Percentiles rank a stretch among this genome's conserved stretches.
phyloP scores from a whole-genome alignment of 1,139 yeast genomes.

The Sugiyamaella neomexicana region DNA sequence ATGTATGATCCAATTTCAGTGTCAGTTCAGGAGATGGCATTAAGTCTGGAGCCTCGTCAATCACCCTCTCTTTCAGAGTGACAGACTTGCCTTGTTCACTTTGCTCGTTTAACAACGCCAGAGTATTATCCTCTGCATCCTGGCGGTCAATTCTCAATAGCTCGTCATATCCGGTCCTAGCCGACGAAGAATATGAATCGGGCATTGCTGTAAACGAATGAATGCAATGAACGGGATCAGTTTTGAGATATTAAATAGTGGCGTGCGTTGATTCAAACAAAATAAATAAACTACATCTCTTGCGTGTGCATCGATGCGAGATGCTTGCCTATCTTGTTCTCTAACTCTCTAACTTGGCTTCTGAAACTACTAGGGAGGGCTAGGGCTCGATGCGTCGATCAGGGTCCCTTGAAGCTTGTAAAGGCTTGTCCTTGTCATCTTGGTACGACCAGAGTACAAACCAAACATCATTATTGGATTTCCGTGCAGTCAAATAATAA shows the following conservation, averaged over 20 bases:
- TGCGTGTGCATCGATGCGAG: no score
- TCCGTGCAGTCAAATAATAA: neutral
- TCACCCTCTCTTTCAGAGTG: conserved; percentile 6
- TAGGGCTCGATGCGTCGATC: no score
- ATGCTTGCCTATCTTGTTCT: no score
- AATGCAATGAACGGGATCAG: neutral
- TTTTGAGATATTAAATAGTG: no score
- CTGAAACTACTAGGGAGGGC: no score
- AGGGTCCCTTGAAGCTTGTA: no score
- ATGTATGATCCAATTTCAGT: neutral
- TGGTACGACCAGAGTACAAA: no score
- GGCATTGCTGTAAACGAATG: conserved; percentile 3
- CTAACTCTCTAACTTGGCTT: no score
- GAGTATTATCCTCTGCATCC: conserved; percentile 11
- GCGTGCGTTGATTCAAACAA: no score
- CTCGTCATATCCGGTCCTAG: conserved; percentile 19
- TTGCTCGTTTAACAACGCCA: neutral
- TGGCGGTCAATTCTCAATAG: conserved; percentile 14
- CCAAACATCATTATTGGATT: no score
- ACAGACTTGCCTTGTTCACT: conserved; percentile 2
- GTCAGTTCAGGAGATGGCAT: neutral
- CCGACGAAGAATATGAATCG: conserved; percentile 3
- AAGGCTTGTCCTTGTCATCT: no score
- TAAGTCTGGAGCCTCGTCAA: conserved; percentile 1
- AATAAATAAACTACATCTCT: no score